Base-by-base conservation (phyloP, 257 asterid genomes). In the Forsythia viridissima region DNA sequence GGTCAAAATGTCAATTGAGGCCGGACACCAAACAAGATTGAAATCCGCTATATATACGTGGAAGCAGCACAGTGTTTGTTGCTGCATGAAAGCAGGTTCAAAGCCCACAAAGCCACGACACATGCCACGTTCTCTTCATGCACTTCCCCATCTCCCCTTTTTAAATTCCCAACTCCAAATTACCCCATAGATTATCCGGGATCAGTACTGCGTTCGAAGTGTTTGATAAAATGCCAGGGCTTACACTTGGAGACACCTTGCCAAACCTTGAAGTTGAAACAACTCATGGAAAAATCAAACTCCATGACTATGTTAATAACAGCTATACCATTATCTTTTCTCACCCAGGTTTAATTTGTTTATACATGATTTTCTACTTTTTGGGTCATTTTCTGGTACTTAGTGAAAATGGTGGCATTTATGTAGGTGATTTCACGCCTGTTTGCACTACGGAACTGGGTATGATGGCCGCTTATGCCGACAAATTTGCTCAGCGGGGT, bases 371-470 rank as follows among this genome's bases (percentile, higher is more conserved):
- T 63, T 63, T 30, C 67, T 59, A 21, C 4, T 59, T 57, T n/a
- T 7, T 18, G 12, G 3, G 8, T 3, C 30, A 57, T 59, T n/a
- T 55, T 3, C 1, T 7, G 34, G 34, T 21, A 18, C 21, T 39
- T 20, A 4, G 0, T 43, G 34, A 55, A 38, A 34, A 13, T 21
- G 24, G 2, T 46, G 46, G 11, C 36, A 12, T 43, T 39, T 1
- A 1, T 40, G 75, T 83, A 83, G 97, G 91, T 6, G 99, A 94
- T 73, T 94, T 94, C 71, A 94, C 98, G 3, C 98, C 99, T 5
- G 99, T 94, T 4, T 94, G 99, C 81, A 93, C 99, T 20, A 93
- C 98, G n/a, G 98, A 95, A 59, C 88, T 95, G 0, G 97, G 96
- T 0, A 78, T 79, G 82, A 95, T 95, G 97, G 97, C 99, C 0